Percentiles rank a stretch among this genome's conserved stretches.
Evolutionary conservation across 208 protist species (phyloP).

Genomic region (Novymonas esmeraldas): DNA sequence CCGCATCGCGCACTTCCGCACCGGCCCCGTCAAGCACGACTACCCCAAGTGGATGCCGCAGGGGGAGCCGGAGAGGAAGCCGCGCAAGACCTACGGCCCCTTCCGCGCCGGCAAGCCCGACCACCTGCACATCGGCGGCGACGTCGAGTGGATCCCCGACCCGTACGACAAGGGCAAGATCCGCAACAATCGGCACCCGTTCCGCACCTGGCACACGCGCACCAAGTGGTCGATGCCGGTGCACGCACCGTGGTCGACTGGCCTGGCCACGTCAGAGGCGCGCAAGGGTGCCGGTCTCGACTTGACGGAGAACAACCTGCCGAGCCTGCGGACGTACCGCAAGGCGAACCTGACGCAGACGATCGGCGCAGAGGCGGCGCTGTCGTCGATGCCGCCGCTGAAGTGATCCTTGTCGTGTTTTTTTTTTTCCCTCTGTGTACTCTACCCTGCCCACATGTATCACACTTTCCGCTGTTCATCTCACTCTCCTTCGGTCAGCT

Average conservation of each 20-base stretch:
- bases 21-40: slow-evolving; percentile 66
- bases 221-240: slow-evolving; percentile 91
- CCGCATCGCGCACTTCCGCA: slow-evolving; percentile 76
- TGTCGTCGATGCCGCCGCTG: slow-evolving; percentile 46
- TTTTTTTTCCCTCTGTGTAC: too few relatives aligned
- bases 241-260: slow-evolving; percentile 81
- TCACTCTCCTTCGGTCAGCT: too few relatives aligned
- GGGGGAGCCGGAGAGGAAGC: slow-evolving; percentile 56
- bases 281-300: slow-evolving; percentile 63
- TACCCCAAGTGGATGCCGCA: slow-evolving; percentile 85
- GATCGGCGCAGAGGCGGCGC: slow-evolving; percentile 77
- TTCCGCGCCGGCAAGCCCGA: slow-evolving; percentile 80
- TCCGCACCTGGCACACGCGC: slow-evolving; percentile 89
- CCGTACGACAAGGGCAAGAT: slow-evolving; percentile 72
- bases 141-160: slow-evolving; percentile 87
- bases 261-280: slow-evolving; percentile 78
- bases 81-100: slow-evolving; percentile 54
- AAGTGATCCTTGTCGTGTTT: slow-evolving; percentile 1
- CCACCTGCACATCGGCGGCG: slow-evolving; percentile 53
- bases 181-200: slow-evolving; percentile 60
- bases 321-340: slow-evolving; percentile 58
- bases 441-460: background rate
- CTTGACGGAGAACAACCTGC: slow-evolving; percentile 58
- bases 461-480: background rate
- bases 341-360: slow-evolving; percentile 72